Evolutionary conservation across 169 alveolate genomes (phyloP).

Genomic region (Perkinsus olseni): DNA sequence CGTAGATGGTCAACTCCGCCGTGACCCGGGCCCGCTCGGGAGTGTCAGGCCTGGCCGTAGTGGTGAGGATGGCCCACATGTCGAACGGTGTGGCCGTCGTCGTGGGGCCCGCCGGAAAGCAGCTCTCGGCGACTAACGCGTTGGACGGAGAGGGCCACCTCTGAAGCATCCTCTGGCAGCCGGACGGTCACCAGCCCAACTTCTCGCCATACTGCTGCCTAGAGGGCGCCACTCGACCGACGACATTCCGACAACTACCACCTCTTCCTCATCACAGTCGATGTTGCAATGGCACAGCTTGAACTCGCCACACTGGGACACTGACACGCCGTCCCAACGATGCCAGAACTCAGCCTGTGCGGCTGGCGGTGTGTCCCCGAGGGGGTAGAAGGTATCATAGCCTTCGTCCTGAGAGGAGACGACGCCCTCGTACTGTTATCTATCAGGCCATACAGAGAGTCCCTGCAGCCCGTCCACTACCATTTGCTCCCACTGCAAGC

Average conservation of each 20-base stretch:
- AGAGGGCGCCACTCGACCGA: not conserved
- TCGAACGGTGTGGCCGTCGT: not conserved
- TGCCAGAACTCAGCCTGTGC: not conserved
- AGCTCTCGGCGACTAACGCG: not conserved
- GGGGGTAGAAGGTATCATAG: not conserved
- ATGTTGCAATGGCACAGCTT: not conserved
- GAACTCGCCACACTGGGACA: not conserved
- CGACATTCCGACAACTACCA: not conserved
- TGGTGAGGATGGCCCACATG: not conserved
- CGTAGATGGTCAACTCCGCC: not conserved
- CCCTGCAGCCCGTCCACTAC: no score
- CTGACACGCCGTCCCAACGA: not conserved
- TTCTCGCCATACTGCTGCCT: not conserved
- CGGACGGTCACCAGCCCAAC: not conserved
- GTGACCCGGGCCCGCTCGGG: not conserved
- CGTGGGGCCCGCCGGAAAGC: not conserved
- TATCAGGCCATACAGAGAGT: no score
- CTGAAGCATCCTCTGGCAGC: not conserved
- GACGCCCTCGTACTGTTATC: no score
- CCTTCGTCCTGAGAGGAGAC: not conserved
- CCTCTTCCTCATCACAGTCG: not conserved
- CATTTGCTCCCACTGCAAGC: not conserved
- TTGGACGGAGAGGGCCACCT: not conserved
- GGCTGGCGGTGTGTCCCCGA: not conserved
- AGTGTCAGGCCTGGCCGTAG: not conserved